Base-by-base conservation (phyloP, 345 rosid genomes). In the Camelina neglecta region DNA sequence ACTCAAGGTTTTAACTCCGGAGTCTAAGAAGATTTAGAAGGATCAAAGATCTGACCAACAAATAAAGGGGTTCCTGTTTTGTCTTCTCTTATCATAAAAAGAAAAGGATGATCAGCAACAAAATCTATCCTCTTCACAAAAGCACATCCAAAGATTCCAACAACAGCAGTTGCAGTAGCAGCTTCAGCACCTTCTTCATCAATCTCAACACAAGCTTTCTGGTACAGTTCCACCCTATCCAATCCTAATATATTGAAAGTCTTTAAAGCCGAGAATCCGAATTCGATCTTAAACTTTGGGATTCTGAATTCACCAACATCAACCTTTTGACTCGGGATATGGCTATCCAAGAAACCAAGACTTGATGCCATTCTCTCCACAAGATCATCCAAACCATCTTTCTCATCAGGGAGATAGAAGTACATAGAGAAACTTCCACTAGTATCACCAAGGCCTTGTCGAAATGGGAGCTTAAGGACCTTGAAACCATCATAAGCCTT, bases 71-170 rank as follows among this genome's bases (percentile, higher is more conserved):
- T 49, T 71, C 59, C 67, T 4, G 67, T 44, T 45, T 12, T 35
- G 21, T 59, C 57, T 59, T 71, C 67, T 12, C 67, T 71, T 59
- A 45, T 71, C 31, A 59, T 11, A 16, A 71, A 47, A 47, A 71
- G 9, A 36, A 59, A 71, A 35, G 75, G 75, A 71, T 71, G 75
- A 23, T 71, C 75, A 8, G 58, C 67, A 23, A 71, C 67, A 49
- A 59, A 71, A 36, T 71, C 35, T 29, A 60, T 59, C 56, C 50
- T 45, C 8, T 45, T 45, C 16, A 45, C 50, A 15, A 15, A 15
- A 45, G 18, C 50, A 45, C 50, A 45, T 15, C 50, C 50, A 45
- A 45, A 45, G 18, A n/a, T 2, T 45, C 50, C 50, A 45, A 45
- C 50, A 45, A 45, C 7, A 45, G 50, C 50, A 45, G 18, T 45